Conservation (phyloP, 805 yeast genomes). For the Starmerella ratchasimensis region DNA sequence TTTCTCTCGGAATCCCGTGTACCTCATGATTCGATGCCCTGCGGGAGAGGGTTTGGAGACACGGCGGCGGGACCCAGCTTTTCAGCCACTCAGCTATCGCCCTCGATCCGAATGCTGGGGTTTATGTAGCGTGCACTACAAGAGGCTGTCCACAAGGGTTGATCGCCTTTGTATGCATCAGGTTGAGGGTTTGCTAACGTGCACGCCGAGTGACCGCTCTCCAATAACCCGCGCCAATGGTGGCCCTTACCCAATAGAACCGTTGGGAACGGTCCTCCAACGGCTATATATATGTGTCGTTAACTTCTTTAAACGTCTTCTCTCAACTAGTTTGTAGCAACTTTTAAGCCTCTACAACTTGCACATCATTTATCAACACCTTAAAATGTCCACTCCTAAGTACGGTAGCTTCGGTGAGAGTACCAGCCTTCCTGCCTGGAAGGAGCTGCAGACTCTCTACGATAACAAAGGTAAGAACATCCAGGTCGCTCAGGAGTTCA, state of each 20-base stretch:
- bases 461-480: slow-evolving; percentile 55
- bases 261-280: neutral
- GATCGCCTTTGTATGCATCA: neutral
- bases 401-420: slow-evolving; percentile 15
- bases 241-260: neutral
- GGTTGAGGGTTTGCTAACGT: neutral
- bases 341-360: neutral
- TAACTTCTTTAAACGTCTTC: neutral
- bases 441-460: slow-evolving; percentile 55
- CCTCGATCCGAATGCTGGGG: too few relatives aligned
- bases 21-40: too few relatives aligned
- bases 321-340: neutral
- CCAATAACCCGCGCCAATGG: neutral
- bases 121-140: neutral
- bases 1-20: too few relatives aligned
- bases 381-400: slow-evolving; percentile 7
- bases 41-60: too few relatives aligned
- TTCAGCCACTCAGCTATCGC: too few relatives aligned
- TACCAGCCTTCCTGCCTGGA: slow-evolving; percentile 64
- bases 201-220: neutral
- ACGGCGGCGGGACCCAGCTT: too few relatives aligned
- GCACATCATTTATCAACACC: neutral
- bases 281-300: neutral
- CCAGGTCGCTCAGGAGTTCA: slow-evolving; percentile 66
- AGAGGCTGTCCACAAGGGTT: too few relatives aligned